Base-by-base conservation (phyloP, 2,329 filamentous ascomycete genomes). In the Ophiostoma montium region DNA sequence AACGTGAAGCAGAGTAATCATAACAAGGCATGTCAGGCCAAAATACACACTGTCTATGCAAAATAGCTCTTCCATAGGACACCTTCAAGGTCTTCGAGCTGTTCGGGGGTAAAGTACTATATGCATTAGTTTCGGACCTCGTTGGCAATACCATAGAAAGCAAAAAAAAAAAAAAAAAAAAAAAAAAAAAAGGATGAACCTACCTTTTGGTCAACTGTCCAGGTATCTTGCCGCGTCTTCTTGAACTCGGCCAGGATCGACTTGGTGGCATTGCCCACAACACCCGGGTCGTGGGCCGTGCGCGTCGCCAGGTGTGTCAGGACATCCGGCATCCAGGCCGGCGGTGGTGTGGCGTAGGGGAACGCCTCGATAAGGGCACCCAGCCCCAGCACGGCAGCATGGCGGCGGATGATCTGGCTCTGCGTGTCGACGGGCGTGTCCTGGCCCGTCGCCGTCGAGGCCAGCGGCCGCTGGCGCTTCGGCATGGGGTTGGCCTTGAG, bases 51-150 rank as follows among this genome's bases (percentile, higher is more conserved):
- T 30, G 15, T 31, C 19, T 50, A 95, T 36, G 89, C 94, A 70
- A 98, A 98, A 63, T 98, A 98, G 65, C 90, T 96, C 81, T 98
- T 98, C 92, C 92, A 98, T 47, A 98, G 70, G 44, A 98, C 94
- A 47, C 92, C 92, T 60, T 95, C 89, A 52, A 98, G 66, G 61
- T 96, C 90, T 64, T 96, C 92, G 11, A 98, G 71, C 61, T 98
- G 90, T 58, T 96, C 92, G 30, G 83, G 70, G 23, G 88, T 88
- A 62, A 98, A 98, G 52, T 87, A 78, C 77, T 84, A 35, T 38
- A 8, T 21, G 18, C 11, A 7, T 19, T 36, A 18, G 31, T 33
- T 5, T 33, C 10, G 12, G 3, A 8, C 23, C 5, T 8, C 31
- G 13, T 11, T 33, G 31, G 4, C 31, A 15, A 33, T 15, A 6